Conservation (phyloP, 805 yeast genomes). For the Yamadazyma insecticola region DNA sequence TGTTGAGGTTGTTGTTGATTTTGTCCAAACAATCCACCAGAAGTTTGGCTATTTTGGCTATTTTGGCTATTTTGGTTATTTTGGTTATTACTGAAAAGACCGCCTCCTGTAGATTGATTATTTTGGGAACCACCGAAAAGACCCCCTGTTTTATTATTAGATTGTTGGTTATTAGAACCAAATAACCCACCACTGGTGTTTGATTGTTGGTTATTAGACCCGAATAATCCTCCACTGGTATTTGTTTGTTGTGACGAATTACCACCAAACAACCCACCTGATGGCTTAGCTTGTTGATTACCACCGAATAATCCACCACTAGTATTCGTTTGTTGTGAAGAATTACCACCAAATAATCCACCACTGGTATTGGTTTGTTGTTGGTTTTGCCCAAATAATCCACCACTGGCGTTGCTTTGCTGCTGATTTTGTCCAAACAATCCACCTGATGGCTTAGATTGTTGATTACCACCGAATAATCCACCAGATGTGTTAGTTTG, state of each 20-base stretch:
- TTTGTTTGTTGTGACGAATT: constrained; percentile 4
- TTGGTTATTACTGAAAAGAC: constrained; percentile 1
- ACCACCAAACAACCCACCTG: constrained; percentile 32
- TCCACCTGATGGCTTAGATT: constrained; percentile 17
- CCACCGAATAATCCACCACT: constrained; percentile 16
- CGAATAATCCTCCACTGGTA: constrained; percentile 19
- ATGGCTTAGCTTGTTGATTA: constrained; percentile 1
- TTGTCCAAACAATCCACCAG: constrained; percentile 25
- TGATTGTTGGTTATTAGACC: constrained; percentile 8
- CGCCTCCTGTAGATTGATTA: constrained; percentile 14
- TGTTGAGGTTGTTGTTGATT: too few species aligned
- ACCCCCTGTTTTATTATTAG: constrained; percentile 7
- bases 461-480: constrained; percentile 14
- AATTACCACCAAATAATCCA: constrained; percentile 21
- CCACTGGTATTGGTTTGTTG: constrained; percentile 10
- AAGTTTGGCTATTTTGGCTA: too few species aligned
- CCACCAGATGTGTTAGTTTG: constrained; percentile 7
- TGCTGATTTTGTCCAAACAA: constrained; percentile 24
- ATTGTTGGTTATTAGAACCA: constrained; percentile 13
- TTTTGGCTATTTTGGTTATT: constrained; percentile 1
- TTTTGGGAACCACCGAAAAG: constrained; percentile 13
- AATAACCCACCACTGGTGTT: constrained; percentile 18
- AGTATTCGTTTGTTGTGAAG: constrained; percentile 5
- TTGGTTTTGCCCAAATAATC: constrained; percentile 19
- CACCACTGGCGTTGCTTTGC: constrained; percentile 11